Evolutionary conservation across 345 rosid species (phyloP), one percentile per base, ranked within the genome.

Genomic region (Citrus australasica): DNA sequence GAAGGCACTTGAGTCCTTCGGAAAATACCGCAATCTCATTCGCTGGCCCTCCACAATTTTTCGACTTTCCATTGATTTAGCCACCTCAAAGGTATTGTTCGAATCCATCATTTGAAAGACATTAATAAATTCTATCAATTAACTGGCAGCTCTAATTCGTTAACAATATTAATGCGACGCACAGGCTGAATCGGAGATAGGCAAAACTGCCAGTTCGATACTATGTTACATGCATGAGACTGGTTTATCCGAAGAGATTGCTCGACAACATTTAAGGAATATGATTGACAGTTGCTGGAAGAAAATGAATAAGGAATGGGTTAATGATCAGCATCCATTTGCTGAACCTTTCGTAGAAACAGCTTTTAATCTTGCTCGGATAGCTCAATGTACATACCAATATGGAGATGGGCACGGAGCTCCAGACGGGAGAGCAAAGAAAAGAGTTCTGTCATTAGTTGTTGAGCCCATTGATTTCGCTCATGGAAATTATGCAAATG

Each of bases 391-490:
- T 68, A 58, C 48, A 9, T 89, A 87, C 68, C 88, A 84, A 3
- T 7, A 82, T 9, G 91, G 89, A 67, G 87, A 89, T 78, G 83
- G 63, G 8, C 90, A 85, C 64, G 86, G 88, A 62, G 66, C 81
- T 27, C 87, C 85, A 2, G 85, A 85, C 61, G 27, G 13, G 7
- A 35, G 21, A 38, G 79, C 86, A 0, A 83, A 69, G 69, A 82
- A 66, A 11, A 64, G 78, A 6, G 77, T 87, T 65, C 59, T 32
- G 1, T 81, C 86, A 5, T 25, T 87, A 30, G 76, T 87, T 60
- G 25, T 87, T 71, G 80, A 85, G 7, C 88, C 89, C 7, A 70
- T 40, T 10, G 3, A 9, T 84, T 65, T 35, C 75, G 13, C 5
- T 55, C 40, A 17, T 32, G 35, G 24, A 28, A 75, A 38, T 40